Conservation (phyloP, 306 rosid genomes). For the Cicer arietinum region DNA sequence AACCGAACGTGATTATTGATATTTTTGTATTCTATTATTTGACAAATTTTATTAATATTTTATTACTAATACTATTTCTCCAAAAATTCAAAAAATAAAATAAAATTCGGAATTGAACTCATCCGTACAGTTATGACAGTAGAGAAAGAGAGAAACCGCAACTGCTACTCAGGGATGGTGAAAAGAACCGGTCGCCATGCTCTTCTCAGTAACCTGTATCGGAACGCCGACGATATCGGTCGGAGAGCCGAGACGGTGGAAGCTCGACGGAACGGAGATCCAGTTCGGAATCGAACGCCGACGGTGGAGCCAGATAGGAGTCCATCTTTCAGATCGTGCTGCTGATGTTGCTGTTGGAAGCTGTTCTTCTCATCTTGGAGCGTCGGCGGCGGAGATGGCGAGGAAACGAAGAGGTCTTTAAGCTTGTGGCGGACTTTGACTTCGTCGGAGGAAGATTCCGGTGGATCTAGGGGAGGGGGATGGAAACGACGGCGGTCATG, state of each 20-base stretch:
- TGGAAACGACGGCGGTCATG: slow-evolving; percentile 61
- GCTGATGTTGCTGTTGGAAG: slow-evolving; percentile 26
- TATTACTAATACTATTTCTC: slow-evolving; percentile 1
- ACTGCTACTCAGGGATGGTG: slow-evolving; percentile 73
- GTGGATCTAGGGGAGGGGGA: slow-evolving; percentile 44
- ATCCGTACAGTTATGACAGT: slow-evolving; percentile 49
- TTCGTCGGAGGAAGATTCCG: slow-evolving; percentile 42
- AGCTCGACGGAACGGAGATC: slow-evolving; percentile 50
- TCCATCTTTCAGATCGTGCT: slow-evolving; percentile 39
- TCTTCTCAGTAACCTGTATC: slow-evolving; percentile 75
- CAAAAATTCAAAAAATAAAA: slow-evolving; percentile 34
- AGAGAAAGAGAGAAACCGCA: slow-evolving; percentile 16
- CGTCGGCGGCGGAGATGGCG: slow-evolving; percentile 69
- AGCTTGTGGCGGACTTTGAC: slow-evolving; percentile 70
- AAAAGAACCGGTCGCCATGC: slow-evolving; percentile 88
- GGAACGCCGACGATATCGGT: slow-evolving; percentile 69
- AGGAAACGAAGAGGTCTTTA: slow-evolving; percentile 82
- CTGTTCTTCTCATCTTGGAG: slow-evolving; percentile 54
- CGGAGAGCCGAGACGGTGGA: slow-evolving; percentile 54
- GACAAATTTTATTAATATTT: neutral
- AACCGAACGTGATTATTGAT: neutral
- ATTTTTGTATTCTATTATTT: neutral
- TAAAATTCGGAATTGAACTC: slow-evolving; percentile 29
- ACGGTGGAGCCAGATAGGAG: slow-evolving; percentile 42
- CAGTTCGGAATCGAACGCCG: slow-evolving; percentile 34